A percentile compares a stretch with the other conserved stretches of the same genome.
phyloP scores from a whole-genome alignment of 2,329 filamentous ascomycete species.

The Trichoderma aggressivum region DNA sequence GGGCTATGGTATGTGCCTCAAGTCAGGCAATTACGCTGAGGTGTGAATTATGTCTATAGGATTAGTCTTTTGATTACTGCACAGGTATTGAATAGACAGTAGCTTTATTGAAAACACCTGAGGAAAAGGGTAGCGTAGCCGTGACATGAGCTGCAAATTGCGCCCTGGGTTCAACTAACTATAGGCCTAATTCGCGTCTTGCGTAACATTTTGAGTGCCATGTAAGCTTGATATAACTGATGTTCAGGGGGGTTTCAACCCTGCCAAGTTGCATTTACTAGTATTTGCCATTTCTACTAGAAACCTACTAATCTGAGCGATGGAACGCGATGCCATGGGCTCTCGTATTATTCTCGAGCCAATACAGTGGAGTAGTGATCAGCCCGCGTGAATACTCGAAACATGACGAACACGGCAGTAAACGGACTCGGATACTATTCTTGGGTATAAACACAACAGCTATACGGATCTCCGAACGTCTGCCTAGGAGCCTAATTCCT shows the following conservation, averaged over 20 bases:
- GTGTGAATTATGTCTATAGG: background rate
- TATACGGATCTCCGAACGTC: background rate
- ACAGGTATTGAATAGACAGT: background rate
- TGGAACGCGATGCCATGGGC: background rate
- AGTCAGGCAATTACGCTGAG: background rate
- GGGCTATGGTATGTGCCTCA: constrained; percentile 33
- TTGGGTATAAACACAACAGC: background rate
- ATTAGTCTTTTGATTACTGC: background rate
- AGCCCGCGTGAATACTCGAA: background rate
- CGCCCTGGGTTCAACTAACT: background rate
- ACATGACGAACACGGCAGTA: background rate
- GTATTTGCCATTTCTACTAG: background rate
- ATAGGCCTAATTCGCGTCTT: background rate
- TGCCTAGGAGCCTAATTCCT: background rate
- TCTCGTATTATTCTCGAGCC: background rate
- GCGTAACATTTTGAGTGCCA: background rate
- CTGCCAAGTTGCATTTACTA: background rate
- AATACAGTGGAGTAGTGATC: background rate
- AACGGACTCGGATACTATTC: background rate
- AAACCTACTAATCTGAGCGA: background rate
- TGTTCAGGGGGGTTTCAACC: background rate
- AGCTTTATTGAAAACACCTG: background rate
- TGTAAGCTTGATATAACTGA: background rate
- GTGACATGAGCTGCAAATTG: background rate
- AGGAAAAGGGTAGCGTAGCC: background rate